Evolutionary conservation across 176 grass and related monocot species (phyloP).

Genomic region (Phyllostachys edulis): DNA sequence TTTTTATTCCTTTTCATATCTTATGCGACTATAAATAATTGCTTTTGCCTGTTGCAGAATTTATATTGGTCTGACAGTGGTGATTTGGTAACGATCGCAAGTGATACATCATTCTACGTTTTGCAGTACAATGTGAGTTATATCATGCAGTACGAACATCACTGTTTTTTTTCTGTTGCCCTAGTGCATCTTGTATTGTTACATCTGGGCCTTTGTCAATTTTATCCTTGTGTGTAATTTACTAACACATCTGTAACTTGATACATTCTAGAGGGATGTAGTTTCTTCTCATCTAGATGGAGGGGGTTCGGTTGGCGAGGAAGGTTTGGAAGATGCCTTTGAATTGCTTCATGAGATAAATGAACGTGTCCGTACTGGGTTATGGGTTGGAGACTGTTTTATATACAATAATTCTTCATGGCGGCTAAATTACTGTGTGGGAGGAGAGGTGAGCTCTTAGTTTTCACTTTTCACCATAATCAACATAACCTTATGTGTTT

Average conservation of each 20-base stretch:
- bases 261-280: slow-evolving; percentile 49
- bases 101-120: slow-evolving; percentile 80
- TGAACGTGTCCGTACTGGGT: slow-evolving; percentile 89
- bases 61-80: slow-evolving; percentile 84
- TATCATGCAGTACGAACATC: not conserved
- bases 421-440: slow-evolving; percentile 67
- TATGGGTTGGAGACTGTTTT: slow-evolving; percentile 96
- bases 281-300: slow-evolving; percentile 76
- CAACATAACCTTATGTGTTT: not conserved
- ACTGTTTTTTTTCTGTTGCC: not conserved
- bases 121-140: slow-evolving; percentile 86
- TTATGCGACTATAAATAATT: not conserved
- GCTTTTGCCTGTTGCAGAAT: slow-evolving; percentile 56
- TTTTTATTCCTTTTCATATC: not conserved
- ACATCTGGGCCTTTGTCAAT: not conserved
- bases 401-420: slow-evolving; percentile 80
- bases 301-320: slow-evolving; percentile 71
- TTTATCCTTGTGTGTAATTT: slow-evolving; percentile 6
- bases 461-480: slow-evolving; percentile 16
- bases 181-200: not conserved
- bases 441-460: slow-evolving; percentile 50
- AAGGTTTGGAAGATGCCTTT: slow-evolving; percentile 98
- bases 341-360: slow-evolving; percentile 98
- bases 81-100: slow-evolving; percentile 82
- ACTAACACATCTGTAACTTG: not conserved